phyloP scores from a whole-genome alignment of 208 protist genomes.

The Acanthamoeba sp. region DNA sequence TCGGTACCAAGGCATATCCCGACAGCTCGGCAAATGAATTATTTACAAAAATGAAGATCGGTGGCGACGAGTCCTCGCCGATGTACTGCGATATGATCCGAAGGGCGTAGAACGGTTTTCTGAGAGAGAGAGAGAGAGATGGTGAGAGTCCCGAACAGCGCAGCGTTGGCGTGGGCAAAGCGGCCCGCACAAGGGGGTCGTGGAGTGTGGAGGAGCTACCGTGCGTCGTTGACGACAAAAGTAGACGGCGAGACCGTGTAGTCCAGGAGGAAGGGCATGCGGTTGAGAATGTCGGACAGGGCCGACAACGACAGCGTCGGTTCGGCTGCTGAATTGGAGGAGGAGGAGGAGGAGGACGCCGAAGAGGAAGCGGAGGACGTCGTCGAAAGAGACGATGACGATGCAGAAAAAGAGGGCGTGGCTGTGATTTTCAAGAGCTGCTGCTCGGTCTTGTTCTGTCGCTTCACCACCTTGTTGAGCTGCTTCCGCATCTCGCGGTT shows the following conservation, averaged over 20 bases:
- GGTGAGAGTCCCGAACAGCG: not conserved
- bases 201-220: not conserved
- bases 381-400: not conserved
- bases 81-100: conserved; percentile 54
- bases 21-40: conserved; percentile 45
- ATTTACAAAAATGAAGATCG: conserved; percentile 66
- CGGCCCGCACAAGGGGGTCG: not conserved
- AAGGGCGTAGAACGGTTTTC: conserved; percentile 43
- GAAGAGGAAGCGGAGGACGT: not conserved
- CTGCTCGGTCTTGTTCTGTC: conserved; percentile 28
- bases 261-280: conserved; percentile 54
- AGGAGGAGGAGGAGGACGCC: not conserved
- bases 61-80: conserved; percentile 47
- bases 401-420: not conserved
- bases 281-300: conserved; percentile 34
- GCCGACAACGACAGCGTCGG: not conserved
- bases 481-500: conserved; percentile 47
- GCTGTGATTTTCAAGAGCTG: not conserved
- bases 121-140: not conserved
- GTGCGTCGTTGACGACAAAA: conserved; percentile 39
- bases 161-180: not conserved
- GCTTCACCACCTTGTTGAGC: conserved; percentile 36
- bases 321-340: not conserved
- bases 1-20: conserved; percentile 31
- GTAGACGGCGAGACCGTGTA: conserved; percentile 25